A percentile compares a stretch with the other conserved stretches of the same genome.
phyloP scores from a whole-genome alignment of 164 flowering plant species.

The Dillenia turbinata region DNA sequence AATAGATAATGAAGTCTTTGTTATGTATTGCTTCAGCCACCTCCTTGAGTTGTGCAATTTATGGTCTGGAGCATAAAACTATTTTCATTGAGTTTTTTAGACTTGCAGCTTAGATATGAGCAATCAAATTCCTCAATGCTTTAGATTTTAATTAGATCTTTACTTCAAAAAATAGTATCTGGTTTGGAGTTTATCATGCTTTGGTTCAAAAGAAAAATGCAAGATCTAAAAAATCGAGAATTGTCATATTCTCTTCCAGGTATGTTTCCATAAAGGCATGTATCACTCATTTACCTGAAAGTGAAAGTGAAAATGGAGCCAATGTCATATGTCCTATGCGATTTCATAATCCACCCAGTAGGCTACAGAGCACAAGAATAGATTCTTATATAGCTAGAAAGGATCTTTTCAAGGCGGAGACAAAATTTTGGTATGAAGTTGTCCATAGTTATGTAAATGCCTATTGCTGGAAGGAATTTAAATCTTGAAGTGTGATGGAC shows the following conservation, averaged over 20 bases:
- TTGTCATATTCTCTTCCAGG: conserved; percentile 23
- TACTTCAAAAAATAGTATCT: no score
- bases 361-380: conserved; percentile 43
- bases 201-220: no score
- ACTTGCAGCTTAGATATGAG: no score
- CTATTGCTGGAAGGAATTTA: conserved; percentile 29
- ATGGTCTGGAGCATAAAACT: no score
- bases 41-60: no score
- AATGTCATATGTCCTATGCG: conserved; percentile 44
- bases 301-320: conserved; percentile 26
- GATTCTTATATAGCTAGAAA: conserved; percentile 47
- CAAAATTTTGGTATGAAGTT: conserved; percentile 40
- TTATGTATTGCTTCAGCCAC: no score
- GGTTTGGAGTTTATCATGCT: no score
- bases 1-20: no score
- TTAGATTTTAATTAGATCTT: no score
- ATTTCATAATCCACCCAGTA: conserved; percentile 40
- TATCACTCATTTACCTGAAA: conserved; percentile 43
- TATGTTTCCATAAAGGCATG: conserved; percentile 39
- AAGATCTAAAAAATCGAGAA: no score
- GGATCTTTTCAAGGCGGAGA: conserved; percentile 46
- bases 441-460: conserved; percentile 27
- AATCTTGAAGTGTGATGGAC: conserved; percentile 50
- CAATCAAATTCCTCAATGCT: no score
- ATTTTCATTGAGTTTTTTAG: no score